These are phyloP conservation scores for Achaetomium macrosporum DNA, from an alignment of 2,329 filamentous ascomycete species.

Conservation along the genomic window DNA sequence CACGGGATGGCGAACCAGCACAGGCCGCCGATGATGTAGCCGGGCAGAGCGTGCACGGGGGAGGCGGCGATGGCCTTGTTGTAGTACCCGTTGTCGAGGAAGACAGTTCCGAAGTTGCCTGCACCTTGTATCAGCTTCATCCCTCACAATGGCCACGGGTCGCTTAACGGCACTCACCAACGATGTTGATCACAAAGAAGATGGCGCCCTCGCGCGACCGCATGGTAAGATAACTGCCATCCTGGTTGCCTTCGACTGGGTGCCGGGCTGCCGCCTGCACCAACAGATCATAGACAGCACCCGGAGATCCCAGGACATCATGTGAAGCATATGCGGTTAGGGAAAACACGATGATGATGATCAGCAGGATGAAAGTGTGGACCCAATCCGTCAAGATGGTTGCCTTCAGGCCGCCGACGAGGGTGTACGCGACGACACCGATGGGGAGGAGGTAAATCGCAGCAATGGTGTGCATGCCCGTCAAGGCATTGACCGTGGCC, in stretches of 20 bases:
- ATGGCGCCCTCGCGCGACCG: constrained; percentile 71
- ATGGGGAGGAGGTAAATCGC: constrained; percentile 79
- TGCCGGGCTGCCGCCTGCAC: constrained; percentile 61
- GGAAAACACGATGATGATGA: constrained; percentile 81
- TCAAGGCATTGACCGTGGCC: constrained; percentile 65
- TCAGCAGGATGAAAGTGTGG: constrained; percentile 76
- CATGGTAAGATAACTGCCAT: constrained; percentile 86
- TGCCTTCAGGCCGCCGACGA: constrained; percentile 74
- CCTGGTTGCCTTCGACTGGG: constrained; percentile 72
- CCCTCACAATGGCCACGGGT: neutral
- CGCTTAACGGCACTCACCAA: constrained; percentile 12
- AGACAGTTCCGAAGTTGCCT: constrained; percentile 72
- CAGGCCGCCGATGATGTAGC: constrained; percentile 80
- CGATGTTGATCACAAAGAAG: constrained; percentile 82
- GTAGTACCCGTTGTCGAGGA: constrained; percentile 84
- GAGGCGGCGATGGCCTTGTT: constrained; percentile 90
- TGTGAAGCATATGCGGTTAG: constrained; percentile 76
- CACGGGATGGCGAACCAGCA: constrained; percentile 92
- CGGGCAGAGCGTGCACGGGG: constrained; percentile 78
- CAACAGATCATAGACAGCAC: constrained; percentile 71
- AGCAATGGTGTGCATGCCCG: constrained; percentile 69
- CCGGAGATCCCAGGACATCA: constrained; percentile 65
- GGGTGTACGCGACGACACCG: constrained; percentile 75
- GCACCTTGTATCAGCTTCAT: neutral
- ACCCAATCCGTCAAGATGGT: constrained; percentile 83